These are phyloP conservation scores for Xylaria polymorpha DNA, from an alignment of 2,329 filamentous ascomycete species.

Conservation along the genomic window DNA sequence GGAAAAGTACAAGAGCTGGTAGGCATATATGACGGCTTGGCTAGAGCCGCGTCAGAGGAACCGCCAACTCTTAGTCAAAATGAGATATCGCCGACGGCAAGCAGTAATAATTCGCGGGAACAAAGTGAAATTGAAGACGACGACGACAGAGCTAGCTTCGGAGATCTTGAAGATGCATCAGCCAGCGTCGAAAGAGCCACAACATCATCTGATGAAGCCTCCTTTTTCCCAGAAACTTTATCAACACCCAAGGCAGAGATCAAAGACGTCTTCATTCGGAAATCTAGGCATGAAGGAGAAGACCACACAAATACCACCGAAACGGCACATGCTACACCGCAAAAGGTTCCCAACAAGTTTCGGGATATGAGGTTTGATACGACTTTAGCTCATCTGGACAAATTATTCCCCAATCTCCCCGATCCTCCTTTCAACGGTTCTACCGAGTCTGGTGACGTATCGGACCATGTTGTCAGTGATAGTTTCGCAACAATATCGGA, in stretches of 20 bases:
- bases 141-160: slow-evolving; percentile 34
- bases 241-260: slow-evolving; percentile 40
- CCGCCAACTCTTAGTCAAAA: slow-evolving; percentile 35
- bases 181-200: slow-evolving; percentile 18
- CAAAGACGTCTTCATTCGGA: slow-evolving; percentile 12
- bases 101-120: slow-evolving; percentile 31
- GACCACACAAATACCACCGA: neutral
- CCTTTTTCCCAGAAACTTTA: slow-evolving; percentile 31
- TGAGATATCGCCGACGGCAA: slow-evolving; percentile 19
- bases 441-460: slow-evolving; percentile 49
- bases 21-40: slow-evolving; percentile 61
- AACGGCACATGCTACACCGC: slow-evolving; percentile 28
- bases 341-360: slow-evolving; percentile 48
- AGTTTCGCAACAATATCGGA: slow-evolving; percentile 66
- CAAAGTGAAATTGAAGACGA: slow-evolving; percentile 26
- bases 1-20: slow-evolving; percentile 63
- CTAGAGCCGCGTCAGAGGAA: slow-evolving; percentile 48
- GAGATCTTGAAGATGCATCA: slow-evolving; percentile 50
- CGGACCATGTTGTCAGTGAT: slow-evolving; percentile 63
- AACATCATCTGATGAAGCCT: slow-evolving; percentile 9
- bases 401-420: slow-evolving; percentile 50
- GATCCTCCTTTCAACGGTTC: slow-evolving; percentile 19
- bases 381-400: slow-evolving; percentile 43
- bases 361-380: slow-evolving; percentile 44
- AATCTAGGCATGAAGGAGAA: slow-evolving; percentile 2